Conservation (phyloP, 1,284 basidiomycete species). For the Cystobasidiaceae sp. region DNA sequence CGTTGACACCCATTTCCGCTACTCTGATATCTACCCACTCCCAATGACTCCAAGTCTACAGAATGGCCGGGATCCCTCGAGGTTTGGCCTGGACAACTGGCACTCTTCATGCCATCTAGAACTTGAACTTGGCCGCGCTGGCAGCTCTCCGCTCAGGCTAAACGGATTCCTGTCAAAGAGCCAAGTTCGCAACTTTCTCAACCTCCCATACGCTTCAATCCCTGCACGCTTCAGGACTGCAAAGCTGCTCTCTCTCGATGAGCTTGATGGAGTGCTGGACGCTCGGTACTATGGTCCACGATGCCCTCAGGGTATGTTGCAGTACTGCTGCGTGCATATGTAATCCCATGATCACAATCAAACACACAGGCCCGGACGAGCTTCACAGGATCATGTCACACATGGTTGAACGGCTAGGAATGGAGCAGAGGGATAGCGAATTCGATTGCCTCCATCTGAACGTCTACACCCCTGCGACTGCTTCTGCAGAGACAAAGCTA, state of each 20-base stretch:
- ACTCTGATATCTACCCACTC: no score
- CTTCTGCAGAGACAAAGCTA: slow-evolving; percentile 28
- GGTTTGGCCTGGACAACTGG: not conserved
- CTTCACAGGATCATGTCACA: not conserved
- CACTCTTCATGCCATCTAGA: not conserved
- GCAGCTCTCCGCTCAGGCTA: not conserved
- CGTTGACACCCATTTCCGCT: no score
- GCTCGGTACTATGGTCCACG: not conserved
- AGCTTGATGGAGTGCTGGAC: not conserved
- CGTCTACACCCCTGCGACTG: slow-evolving; percentile 32
- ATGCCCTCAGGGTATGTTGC: not conserved
- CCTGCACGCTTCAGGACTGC: not conserved
- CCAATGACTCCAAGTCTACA: no score
- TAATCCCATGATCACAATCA: not conserved
- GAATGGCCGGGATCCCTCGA: no score
- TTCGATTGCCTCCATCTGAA: slow-evolving; percentile 4
- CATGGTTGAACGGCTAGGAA: not conserved
- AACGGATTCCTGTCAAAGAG: not conserved
- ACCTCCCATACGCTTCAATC: not conserved
- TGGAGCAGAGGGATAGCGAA: not conserved
- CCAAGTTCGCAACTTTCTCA: not conserved
- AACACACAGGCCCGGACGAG: not conserved
- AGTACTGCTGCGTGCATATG: no score
- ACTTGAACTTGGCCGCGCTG: no score
- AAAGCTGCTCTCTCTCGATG: not conserved